A percentile compares a stretch with the other conserved stretches of the same genome.
phyloP scores from a whole-genome alignment of 2,329 filamentous ascomycete genomes.

The Diaporthe sp. region DNA sequence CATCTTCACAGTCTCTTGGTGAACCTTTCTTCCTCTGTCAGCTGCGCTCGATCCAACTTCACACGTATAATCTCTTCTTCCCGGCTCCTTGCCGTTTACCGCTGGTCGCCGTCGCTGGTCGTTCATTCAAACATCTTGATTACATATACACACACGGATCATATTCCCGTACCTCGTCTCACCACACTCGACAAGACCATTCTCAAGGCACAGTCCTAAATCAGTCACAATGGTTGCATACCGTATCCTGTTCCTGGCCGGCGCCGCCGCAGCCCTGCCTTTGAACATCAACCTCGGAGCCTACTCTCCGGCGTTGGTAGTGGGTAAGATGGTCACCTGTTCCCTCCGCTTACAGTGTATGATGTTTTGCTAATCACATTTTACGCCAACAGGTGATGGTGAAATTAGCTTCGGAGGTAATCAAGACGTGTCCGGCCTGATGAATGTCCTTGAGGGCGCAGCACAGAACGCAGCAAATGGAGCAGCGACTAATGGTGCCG shows the following conservation, averaged over 20 bases:
- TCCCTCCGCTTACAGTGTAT: neutral
- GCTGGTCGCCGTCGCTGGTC: slow-evolving; percentile 51
- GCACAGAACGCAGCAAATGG: slow-evolving; percentile 55
- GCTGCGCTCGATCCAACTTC: slow-evolving; percentile 52
- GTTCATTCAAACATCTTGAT: slow-evolving; percentile 40
- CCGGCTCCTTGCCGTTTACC: slow-evolving; percentile 50
- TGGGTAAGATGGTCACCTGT: slow-evolving; percentile 44
- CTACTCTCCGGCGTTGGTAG: slow-evolving; percentile 59
- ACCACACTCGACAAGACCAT: slow-evolving; percentile 13
- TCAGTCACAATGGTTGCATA: slow-evolving; percentile 54
- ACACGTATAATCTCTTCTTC: slow-evolving; percentile 46
- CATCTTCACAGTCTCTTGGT: slow-evolving; percentile 11
- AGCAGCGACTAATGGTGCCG: slow-evolving; percentile 46
- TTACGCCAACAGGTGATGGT: slow-evolving; percentile 53
- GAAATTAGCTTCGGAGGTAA: slow-evolving; percentile 62
- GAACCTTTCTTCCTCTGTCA: slow-evolving; percentile 42
- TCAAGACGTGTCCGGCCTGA: slow-evolving; percentile 59
- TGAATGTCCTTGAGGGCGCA: slow-evolving; percentile 62
- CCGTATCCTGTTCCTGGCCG: slow-evolving; percentile 52
- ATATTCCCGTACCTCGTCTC: slow-evolving; percentile 5
- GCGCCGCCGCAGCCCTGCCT: slow-evolving; percentile 54
- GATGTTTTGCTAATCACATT: slow-evolving; percentile 16
- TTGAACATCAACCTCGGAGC: slow-evolving; percentile 61
- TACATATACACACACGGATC: slow-evolving; percentile 44
- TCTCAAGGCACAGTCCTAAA: slow-evolving; percentile 20